Base-by-base conservation (phyloP, 2,329 filamentous ascomycete genomes). In the Ilyonectria robusta region DNA sequence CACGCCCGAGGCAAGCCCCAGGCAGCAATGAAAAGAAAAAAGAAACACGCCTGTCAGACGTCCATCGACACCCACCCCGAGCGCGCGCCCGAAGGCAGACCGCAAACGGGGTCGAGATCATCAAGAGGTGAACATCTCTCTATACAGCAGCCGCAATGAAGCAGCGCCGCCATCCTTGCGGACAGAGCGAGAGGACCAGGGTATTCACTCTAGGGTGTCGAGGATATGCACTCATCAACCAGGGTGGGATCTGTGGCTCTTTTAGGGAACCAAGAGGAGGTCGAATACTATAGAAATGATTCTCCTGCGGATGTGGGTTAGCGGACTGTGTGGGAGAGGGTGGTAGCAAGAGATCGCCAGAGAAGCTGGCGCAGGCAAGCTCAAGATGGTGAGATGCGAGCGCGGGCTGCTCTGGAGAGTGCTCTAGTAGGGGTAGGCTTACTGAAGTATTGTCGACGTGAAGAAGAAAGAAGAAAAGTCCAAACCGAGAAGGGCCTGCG, bases 281-380 rank as follows among this genome's bases (percentile, higher is more conserved):
- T 26, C 26, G 26, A 26, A 26, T 26, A 95, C 94, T 97, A 94
- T 95, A 97, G 93, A 97, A 97, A 93, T 94, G 93, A 95, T 95
- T 95, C 93, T 94, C 84, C 81, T 86, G 80, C 48, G 10, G 23
- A 21, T 0, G 48, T 8, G 55, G 35, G 62, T 61, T 57, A 65
- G 57, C 57, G 33, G 37, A 1, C n/a, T 57, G n/a, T 3, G 23
- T 42, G 11, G 26, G 6, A 46, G 1, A 21, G 4, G 15, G n/a
- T 65, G 71, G 77, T 72, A 78, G 75, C 65, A 69, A 65, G 9
- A 26, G 26, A 26, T 26, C 26, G 26, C 26, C 5, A 26, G 26
- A 26, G 26, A 26, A 10, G 8, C 26, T 42, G 13, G 29, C 5
- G 47, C 31, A 54, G 35, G 19, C 31, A 54, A 11, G 44, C 44